Evolutionary conservation across 495 filamentous ascomycete genomes (phyloP), one percentile per base, ranked within the genome.

Genomic region (Coniosporium apollinis): DNA sequence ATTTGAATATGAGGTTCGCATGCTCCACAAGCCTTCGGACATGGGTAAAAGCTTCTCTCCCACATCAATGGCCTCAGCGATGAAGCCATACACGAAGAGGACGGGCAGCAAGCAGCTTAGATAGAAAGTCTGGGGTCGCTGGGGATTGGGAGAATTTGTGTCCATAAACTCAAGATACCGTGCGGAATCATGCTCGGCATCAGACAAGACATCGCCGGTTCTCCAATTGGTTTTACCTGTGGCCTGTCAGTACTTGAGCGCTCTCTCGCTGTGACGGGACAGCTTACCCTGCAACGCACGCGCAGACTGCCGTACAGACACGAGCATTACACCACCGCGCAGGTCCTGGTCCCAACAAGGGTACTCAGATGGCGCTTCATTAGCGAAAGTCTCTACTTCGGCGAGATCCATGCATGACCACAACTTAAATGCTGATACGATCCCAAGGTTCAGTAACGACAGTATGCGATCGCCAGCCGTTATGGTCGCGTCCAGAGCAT

Each of bases 251-350:
- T n/a, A n/a, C n/a, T n/a, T n/a, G n/a, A n/a, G n/a, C n/a, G n/a
- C n/a, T n/a, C n/a, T n/a, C n/a, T n/a, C n/a, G n/a, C n/a, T n/a
- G n/a, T n/a, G n/a, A n/a, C n/a, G n/a, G n/a, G n/a, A n/a, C n/a
- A n/a, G 92, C 54, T 86, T 92, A 24, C 85, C 85, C 58, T 87
- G 81, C 19, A 94, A 54, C 13, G 85, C 81, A 11, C 82, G 68
- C 30, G 70, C 70, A 36, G 76, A 74, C 58, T 92, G 83, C 44
- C 75, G 60, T 10, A 80, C 65, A 15, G 72, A 64, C 38, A 82
- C 66, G 8, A 91, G 62, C 42, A 81, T 63, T 5, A 71, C 71
- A 8, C 85, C 84, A 11, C 83, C 85, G 19, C 82, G 69, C n/a
- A 78, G 72, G 52, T 91, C 82, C 29, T 67, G 58, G 19, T 65